A percentile compares a stretch with the other conserved stretches of the same genome.
Evolutionary conservation across 2,329 filamentous ascomycete genomes (phyloP).

Genomic region (Dactylellina parvicollis): DNA sequence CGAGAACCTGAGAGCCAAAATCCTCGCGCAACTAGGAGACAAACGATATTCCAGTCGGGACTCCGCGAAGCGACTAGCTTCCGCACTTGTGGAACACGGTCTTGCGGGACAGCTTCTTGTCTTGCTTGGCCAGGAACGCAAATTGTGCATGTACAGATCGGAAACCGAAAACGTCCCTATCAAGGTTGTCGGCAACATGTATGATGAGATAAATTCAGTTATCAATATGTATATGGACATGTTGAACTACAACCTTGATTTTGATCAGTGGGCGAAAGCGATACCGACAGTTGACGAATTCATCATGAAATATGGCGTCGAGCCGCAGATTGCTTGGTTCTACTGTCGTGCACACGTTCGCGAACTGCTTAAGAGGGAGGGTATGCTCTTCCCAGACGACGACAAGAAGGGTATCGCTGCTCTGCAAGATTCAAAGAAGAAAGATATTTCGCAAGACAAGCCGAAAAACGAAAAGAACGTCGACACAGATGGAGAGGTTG

Average conservation of each 20-base stretch:
- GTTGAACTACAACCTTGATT: conserved; percentile 69
- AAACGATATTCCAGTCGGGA: conserved; percentile 78
- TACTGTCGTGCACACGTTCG: conserved; percentile 69
- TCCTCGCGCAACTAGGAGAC: conserved; percentile 81
- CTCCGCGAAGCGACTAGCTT: conserved; percentile 81
- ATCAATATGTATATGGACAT: conserved; percentile 55
- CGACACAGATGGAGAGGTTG: conserved; percentile 45
- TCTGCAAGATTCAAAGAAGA: conserved; percentile 58
- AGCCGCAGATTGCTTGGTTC: conserved; percentile 65
- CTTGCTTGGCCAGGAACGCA: conserved; percentile 87
- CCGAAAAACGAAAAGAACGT: conserved; percentile 36
- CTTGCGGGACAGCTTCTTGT: conserved; percentile 86
- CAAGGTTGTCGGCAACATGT: conserved; percentile 85
- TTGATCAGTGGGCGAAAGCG: conserved; percentile 79
- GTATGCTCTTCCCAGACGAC: conserved; percentile 56
- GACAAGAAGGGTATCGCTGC: conserved; percentile 51
- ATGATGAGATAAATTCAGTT: conserved; percentile 76
- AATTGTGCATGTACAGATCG: conserved; percentile 81
- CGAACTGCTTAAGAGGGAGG: conserved; percentile 61
- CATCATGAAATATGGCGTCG: conserved; percentile 80
- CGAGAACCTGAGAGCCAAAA: conserved; percentile 79
- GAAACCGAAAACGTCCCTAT: conserved; percentile 75
- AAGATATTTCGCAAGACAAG: conserved; percentile 19
- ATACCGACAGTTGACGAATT: conserved; percentile 80
- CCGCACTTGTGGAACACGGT: conserved; percentile 78